phyloP scores from a whole-genome alignment of 2,329 filamentous ascomycete genomes.

The Coniochaeta pulveracea region DNA sequence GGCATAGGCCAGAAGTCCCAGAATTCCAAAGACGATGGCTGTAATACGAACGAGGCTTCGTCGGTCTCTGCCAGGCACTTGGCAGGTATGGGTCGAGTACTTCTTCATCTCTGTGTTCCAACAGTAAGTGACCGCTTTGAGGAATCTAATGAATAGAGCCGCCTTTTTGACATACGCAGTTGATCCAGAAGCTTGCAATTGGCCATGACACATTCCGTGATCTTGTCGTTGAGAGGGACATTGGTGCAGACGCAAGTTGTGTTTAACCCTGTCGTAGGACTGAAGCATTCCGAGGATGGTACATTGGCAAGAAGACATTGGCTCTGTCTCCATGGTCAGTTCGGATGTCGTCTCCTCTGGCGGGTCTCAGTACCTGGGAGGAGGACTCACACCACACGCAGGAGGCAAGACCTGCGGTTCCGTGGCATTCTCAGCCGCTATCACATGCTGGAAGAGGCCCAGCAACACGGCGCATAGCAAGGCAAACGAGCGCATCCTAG shows the following conservation, averaged over 20 bases:
- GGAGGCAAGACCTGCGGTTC: not conserved
- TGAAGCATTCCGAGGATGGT: not conserved
- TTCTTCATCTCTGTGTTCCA: constrained; percentile 16
- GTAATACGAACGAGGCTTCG: constrained; percentile 14
- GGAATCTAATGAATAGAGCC: not conserved
- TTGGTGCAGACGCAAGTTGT: constrained; percentile 4
- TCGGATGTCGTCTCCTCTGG: not conserved
- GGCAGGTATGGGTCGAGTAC: constrained; percentile 16
- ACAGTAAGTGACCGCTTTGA: not conserved
- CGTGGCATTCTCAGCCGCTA: not conserved
- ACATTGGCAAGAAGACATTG: not conserved
- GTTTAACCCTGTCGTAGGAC: no score
- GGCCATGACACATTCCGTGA: constrained; percentile 2
- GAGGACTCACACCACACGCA: constrained; percentile 1
- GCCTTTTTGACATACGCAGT: constrained; percentile 2
- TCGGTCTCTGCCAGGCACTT: constrained; percentile 15
- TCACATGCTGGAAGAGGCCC: not conserved
- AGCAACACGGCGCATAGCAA: not conserved
- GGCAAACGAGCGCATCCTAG: not conserved
- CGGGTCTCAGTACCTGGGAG: not conserved
- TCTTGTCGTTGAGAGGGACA: constrained; percentile 2
- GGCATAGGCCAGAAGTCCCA: constrained; percentile 18
- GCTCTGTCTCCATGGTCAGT: constrained; percentile 1
- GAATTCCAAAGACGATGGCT: constrained; percentile 14
- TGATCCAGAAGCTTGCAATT: constrained; percentile 6